Evolutionary conservation across 2,329 filamentous ascomycete genomes (phyloP).

Genomic region (Trichoderma cornu-damae): DNA sequence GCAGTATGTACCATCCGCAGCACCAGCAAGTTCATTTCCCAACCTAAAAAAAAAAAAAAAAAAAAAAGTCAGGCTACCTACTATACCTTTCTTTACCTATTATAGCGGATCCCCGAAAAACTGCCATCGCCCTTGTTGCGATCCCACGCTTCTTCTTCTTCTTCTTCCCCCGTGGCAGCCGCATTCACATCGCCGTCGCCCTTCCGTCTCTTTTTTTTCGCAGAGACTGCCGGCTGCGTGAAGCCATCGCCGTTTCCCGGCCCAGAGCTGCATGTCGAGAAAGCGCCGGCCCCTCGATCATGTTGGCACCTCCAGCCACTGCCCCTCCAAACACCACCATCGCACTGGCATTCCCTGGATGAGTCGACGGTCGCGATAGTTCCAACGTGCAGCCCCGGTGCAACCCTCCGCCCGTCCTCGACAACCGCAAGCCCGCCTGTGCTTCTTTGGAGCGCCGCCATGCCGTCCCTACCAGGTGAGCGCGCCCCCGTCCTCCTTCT

Average conservation of each 20-base stretch:
- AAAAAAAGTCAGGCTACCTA: too few species aligned
- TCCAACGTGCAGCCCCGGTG: slow-evolving; percentile 16
- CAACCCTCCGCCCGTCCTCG: slow-evolving; percentile 2
- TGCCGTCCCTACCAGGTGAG: slow-evolving; percentile 55
- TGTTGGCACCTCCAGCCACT: slow-evolving; percentile 37
- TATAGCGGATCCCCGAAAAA: slow-evolving; percentile 3
- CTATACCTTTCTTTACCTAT: too few species aligned
- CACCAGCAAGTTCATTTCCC: slow-evolving; percentile 1
- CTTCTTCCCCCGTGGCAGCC: too few species aligned
- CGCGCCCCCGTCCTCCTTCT: slow-evolving; percentile 16
- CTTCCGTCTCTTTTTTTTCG: not conserved
- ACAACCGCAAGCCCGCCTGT: not conserved
- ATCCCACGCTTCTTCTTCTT: not conserved
- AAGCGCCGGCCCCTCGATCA: slow-evolving; percentile 32
- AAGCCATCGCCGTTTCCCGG: not conserved
- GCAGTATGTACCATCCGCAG: too few species aligned
- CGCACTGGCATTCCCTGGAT: slow-evolving; percentile 31
- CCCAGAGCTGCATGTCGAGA: slow-evolving; percentile 33
- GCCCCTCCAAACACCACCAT: slow-evolving; percentile 34
- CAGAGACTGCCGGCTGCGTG: not conserved
- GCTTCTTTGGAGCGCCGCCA: slow-evolving; percentile 31
- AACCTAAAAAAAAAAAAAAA: too few species aligned
- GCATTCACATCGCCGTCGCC: slow-evolving; percentile 21
- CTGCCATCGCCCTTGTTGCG: not conserved
- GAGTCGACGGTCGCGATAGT: slow-evolving; percentile 9